Base-by-base conservation (phyloP, 1,284 basidiomycete species). In the Leucocoprinus gongylophorus region DNA sequence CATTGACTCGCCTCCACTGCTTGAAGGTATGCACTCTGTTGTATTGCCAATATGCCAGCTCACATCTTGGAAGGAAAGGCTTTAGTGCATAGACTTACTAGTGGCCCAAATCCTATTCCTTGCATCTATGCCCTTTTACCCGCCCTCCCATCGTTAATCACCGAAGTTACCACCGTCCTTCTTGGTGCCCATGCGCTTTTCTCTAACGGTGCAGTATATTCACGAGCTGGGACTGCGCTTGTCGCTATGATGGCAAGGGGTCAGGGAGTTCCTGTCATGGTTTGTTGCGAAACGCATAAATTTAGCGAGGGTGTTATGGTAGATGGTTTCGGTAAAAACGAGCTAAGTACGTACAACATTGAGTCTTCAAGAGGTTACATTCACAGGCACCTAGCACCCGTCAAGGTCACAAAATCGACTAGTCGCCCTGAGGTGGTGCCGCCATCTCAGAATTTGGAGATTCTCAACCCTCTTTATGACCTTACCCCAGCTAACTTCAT, bases 231-330 rank as follows among this genome's bases (percentile, higher is more conserved):
- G 21, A 98, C 95, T 1, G 95, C 95, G 0, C 80, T 95, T 57
- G 91, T 97, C 20, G 92, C 95, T 0, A 95, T 99, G 92, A 84
- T 98, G 76, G 91, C 93, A 0, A 91, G 92, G 66, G 82, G 84
- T 50, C 81, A 88, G 62, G 85, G 85, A 18, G 86, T 98, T 1
- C 97, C 97, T 6, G 93, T 98, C 15, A 84, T 99, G 47, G 93
- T 95, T 15, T 97, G 94, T 61, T 97, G 95, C 61, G 97, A 99
- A 71, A 99, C 97, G 17, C 98, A 98, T 76, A 99, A 99, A 68
- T 98, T 97, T 62, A 89, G 89, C 20, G 97, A 99, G 61, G 82
- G 85, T 32, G 88, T 99, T 32, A 87, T 92, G 66, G 74, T 99
- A 46, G 97, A 99, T 68, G 89, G 89, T 29, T 93, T 99, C 58